These are phyloP conservation scores for Metarhizium guizhouense DNA, from an alignment of 2,329 filamentous ascomycete species.

Conservation along the genomic window DNA sequence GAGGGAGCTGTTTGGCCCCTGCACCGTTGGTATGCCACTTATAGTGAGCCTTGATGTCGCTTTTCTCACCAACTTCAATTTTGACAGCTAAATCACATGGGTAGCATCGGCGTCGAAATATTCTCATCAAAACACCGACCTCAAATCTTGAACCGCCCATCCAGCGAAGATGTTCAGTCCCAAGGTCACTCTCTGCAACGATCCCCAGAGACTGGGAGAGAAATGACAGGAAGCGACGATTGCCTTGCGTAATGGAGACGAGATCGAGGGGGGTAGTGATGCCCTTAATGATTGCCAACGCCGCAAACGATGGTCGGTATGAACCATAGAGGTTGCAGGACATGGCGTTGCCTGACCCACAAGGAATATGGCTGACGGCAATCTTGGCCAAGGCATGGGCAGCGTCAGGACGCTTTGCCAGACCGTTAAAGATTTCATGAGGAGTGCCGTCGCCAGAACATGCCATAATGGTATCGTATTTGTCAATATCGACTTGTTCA, in stretches of 20 bases:
- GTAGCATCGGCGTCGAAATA: constrained; percentile 70
- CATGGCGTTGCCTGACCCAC: constrained; percentile 91
- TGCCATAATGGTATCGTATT: constrained; percentile 76
- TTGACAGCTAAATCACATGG: constrained; percentile 85
- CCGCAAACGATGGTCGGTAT: constrained; percentile 62
- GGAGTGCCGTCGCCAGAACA: constrained; percentile 89
- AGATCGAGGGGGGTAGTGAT: constrained; percentile 77
- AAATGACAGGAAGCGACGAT: constrained; percentile 70
- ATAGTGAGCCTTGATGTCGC: constrained; percentile 66
- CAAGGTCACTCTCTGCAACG: constrained; percentile 82
- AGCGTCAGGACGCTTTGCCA: constrained; percentile 70
- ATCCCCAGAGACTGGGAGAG: constrained; percentile 85
- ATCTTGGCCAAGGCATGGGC: constrained; percentile 63
- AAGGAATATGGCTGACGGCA: constrained; percentile 80
- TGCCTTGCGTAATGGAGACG: constrained; percentile 77
- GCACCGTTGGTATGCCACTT: constrained; percentile 34
- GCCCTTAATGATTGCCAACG: constrained; percentile 80
- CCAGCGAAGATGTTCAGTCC: constrained; percentile 86
- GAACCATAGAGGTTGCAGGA: constrained; percentile 84
- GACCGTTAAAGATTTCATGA: constrained; percentile 90
- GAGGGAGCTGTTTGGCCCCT: constrained; percentile 1
- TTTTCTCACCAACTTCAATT: constrained; percentile 69
- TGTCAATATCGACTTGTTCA: constrained; percentile 64
- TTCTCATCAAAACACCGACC: constrained; percentile 68
- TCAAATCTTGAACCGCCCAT: constrained; percentile 84